Conservation (phyloP, 129 eudicot species). For the Tagetes erecta region DNA sequence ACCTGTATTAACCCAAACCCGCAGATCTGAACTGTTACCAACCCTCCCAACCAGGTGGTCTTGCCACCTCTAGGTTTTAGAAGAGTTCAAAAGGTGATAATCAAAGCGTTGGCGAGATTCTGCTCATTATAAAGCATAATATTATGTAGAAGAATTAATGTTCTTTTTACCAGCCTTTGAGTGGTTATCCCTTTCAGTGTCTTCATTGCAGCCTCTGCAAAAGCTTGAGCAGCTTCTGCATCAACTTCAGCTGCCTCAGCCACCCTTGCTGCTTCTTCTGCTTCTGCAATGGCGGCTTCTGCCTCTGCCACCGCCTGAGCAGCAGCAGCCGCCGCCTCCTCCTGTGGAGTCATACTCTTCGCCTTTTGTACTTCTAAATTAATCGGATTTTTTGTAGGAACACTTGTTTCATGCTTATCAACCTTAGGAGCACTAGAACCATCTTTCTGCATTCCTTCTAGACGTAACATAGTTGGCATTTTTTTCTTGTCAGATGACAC, state of each 20-base stretch:
- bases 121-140: background rate
- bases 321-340: constrained; percentile 82
- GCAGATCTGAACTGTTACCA: background rate
- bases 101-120: background rate
- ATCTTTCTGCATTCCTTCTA: constrained; percentile 61
- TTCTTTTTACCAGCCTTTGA: constrained; percentile 55
- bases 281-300: constrained; percentile 92
- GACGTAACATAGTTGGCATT: constrained; percentile 42
- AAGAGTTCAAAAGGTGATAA: background rate
- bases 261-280: constrained; percentile 90
- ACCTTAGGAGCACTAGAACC: constrained; percentile 26
- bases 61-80: background rate
- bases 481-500: constrained; percentile 59
- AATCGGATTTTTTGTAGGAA: constrained; percentile 55
- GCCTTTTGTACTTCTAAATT: constrained; percentile 79
- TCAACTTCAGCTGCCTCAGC: constrained; percentile 98
- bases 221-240: constrained; percentile 89
- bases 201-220: constrained; percentile 94
- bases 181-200: constrained; percentile 66
- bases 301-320: constrained; percentile 95
- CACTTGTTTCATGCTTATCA: constrained; percentile 45
- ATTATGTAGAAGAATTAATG: background rate
- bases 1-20: background rate
- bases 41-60: background rate
- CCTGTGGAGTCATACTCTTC: constrained; percentile 83